Percentiles rank a stretch among this genome's conserved stretches.
phyloP scores from a whole-genome alignment of 805 yeast genomes.

The Wickerhamiella hasegawae region DNA sequence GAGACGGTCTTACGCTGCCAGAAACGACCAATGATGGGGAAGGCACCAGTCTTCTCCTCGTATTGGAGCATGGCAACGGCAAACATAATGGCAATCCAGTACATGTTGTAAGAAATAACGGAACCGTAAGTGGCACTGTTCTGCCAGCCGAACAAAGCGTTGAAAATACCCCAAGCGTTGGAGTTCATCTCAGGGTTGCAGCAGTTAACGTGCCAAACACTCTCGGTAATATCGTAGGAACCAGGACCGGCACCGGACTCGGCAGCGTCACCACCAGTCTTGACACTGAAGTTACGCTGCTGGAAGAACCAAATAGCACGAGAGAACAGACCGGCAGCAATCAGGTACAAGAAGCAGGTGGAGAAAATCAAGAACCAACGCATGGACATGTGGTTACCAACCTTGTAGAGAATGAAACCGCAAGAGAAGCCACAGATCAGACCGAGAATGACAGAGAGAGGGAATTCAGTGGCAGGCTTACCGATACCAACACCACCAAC shows the following conservation, averaged over 20 bases:
- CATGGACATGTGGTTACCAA: conserved; percentile 70
- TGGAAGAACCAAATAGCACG: conserved; percentile 88
- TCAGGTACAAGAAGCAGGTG: conserved; percentile 75
- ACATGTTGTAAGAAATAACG: conserved; percentile 70
- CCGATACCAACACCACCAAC: conserved; percentile 89
- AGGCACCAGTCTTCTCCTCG: conserved; percentile 77
- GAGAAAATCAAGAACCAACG: conserved; percentile 77
- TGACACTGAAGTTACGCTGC: conserved; percentile 40
- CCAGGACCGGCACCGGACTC: conserved; percentile 93
- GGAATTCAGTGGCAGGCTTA: conserved; percentile 56
- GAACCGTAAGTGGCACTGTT: conserved; percentile 92
- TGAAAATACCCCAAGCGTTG: conserved; percentile 91
- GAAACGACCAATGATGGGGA: conserved; percentile 34
- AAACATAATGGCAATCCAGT: conserved; percentile 61
- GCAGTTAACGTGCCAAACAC: conserved; percentile 95
- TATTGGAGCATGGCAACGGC: conserved; percentile 46
- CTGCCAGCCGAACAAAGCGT: conserved; percentile 92
- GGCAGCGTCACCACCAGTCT: conserved; percentile 88
- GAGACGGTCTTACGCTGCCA: conserved; percentile 26
- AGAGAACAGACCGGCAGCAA: conserved; percentile 84
- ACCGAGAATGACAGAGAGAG: conserved; percentile 85
- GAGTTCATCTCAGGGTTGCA: conserved; percentile 75
- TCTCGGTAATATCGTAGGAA: conserved; percentile 60
- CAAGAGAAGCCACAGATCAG: conserved; percentile 58
- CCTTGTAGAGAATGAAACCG: conserved; percentile 61